Base-by-base conservation (phyloP, 2,329 filamentous ascomycete species). In the Camillea tinctor region DNA sequence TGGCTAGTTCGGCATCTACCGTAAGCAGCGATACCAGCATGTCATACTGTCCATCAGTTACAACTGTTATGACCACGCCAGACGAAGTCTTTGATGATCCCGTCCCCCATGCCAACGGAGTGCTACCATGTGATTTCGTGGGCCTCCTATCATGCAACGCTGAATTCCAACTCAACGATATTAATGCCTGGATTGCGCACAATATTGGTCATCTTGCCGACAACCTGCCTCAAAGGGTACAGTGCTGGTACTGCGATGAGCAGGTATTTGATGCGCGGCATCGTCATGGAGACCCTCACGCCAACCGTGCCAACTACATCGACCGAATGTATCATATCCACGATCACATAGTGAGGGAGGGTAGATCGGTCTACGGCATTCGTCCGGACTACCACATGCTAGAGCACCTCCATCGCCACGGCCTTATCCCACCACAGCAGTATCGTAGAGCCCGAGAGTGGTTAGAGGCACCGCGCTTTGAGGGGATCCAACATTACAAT, bases 371-470 rank as follows among this genome's bases (percentile, higher is more conserved):
- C 0, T 24, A 62, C 0, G 19, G 74, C 73, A 98, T 97, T 74
- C 87, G 95, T 50, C 88, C 93, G 3, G 94, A 99, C 65, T 93
- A 93, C 9, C 92, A 97, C 73, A 87, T 93, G 48, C 92, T 92
- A 1, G 92, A 97, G 73, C 91, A 95, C 71, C 80, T 73, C 19
- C 15, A 40, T 9, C 7, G 44, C 0, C 2, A 59, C 15, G 3
- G 20, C 0, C 22, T 72, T 15, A 64, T 73, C 23, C 1, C 59
- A 0, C 52, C 64, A 0, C 1, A 30, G 0, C 8, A 8, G 1
- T 71, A 66, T 40, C 13, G 55, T 2, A 0, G 3, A 0, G 56
- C 40, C 3, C 59, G 21, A 44, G 54, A 26, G 49, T 66, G 51
- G 22, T 5, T 24, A 7, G 69, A 69, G 30, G 17, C 58, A n/a